A percentile compares a stretch with the other conserved stretches of the same genome.
Evolutionary conservation across 2,329 filamentous ascomycete species (phyloP).

Genomic region (Cladobotryum mycophilum): DNA sequence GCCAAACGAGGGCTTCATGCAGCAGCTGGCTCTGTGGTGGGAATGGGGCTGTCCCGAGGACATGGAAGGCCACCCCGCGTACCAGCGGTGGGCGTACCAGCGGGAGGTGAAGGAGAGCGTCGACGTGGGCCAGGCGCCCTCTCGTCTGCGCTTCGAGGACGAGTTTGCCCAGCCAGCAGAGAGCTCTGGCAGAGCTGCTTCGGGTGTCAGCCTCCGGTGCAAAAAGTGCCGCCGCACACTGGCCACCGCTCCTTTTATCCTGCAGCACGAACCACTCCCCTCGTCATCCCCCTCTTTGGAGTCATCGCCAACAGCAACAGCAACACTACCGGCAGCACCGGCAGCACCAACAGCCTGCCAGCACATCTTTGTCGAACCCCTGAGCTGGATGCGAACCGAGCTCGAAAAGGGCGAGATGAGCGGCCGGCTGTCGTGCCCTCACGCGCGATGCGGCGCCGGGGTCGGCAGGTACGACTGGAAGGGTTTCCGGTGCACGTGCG

Average conservation of each 20-base stretch:
- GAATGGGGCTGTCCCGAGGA: conserved; percentile 71
- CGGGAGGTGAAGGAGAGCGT: conserved; percentile 52
- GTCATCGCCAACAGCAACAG: conserved; percentile 12
- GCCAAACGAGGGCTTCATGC: conserved; percentile 88
- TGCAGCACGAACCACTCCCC: conserved; percentile 45
- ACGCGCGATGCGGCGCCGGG: conserved; percentile 67
- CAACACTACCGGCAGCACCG: conserved; percentile 5
- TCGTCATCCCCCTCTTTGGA: conserved; percentile 8
- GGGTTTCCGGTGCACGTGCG: conserved; percentile 86
- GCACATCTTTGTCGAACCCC: conserved; percentile 84
- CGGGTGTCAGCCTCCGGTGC: conserved; percentile 56
- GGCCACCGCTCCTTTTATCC: conserved; percentile 54
- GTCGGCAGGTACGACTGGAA: conserved; percentile 96
- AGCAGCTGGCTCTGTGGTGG: conserved; percentile 81
- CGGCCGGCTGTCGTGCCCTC: conserved; percentile 79
- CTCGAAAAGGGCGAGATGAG: conserved; percentile 77
- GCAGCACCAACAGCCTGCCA: conserved; percentile 48
- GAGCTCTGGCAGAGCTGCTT: neutral
- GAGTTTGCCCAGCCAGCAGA: conserved; percentile 32
- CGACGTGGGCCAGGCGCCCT: conserved; percentile 72
- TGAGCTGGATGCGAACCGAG: conserved; percentile 88
- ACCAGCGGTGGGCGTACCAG: conserved; percentile 65
- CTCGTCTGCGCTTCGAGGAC: conserved; percentile 77
- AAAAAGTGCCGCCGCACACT: conserved; percentile 77
- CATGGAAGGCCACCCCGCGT: conserved; percentile 62